These are phyloP conservation scores for Rhododendron simsii DNA, from an alignment of 148 eudicot species.

Conservation along the genomic window DNA sequence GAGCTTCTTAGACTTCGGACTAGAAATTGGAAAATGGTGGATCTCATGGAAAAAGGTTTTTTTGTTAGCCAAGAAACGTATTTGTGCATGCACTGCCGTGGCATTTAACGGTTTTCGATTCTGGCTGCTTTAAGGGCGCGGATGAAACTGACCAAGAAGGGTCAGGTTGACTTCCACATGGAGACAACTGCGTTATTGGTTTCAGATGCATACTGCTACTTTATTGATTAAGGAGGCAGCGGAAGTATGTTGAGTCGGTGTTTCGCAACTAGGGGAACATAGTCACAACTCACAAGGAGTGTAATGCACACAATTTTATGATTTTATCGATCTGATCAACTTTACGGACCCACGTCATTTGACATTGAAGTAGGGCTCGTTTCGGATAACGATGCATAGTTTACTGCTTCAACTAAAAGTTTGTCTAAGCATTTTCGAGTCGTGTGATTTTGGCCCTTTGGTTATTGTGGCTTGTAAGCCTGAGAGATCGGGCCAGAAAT, in stretches of 20 bases:
- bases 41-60: neutral
- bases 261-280: neutral
- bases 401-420: neutral
- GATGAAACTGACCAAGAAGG: neutral
- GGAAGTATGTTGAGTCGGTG: neutral
- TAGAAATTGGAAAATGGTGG: neutral
- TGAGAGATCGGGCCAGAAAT: neutral
- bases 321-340: no score
- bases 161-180: neutral
- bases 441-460: neutral
- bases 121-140: neutral
- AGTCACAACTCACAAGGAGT: neutral
- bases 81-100: no score
- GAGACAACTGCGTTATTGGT: neutral
- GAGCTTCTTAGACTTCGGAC: neutral
- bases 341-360: no score
- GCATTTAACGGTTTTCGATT: no score
- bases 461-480: neutral
- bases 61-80: no score
- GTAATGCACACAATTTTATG: neutral
- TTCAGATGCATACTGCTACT: neutral
- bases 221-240: neutral
- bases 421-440: neutral
- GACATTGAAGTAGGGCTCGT: no score
- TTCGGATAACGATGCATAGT: no score